A percentile compares a stretch with the other conserved stretches of the same genome.
These are phyloP conservation scores for Diatrype stigma DNA, from an alignment of 2,329 filamentous ascomycete species.

Conservation along the genomic window DNA sequence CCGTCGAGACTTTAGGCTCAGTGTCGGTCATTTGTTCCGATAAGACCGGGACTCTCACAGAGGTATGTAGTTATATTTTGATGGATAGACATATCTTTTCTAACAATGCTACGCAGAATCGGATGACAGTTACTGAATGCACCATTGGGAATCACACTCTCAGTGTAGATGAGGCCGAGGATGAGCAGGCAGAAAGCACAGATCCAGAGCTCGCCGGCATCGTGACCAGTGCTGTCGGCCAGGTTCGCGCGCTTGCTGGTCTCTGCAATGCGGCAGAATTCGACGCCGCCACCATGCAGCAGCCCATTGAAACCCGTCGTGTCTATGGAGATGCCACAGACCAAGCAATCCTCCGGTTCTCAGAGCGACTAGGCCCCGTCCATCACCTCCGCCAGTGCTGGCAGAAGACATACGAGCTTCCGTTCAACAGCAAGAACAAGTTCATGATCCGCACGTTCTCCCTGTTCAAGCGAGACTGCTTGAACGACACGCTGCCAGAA, in stretches of 20 bases:
- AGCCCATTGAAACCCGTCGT: conserved; percentile 57
- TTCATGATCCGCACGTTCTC: conserved; percentile 67
- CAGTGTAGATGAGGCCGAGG: conserved; percentile 47
- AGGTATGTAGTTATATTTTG: conserved; percentile 29
- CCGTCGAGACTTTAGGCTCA: conserved; percentile 69
- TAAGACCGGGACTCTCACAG: conserved; percentile 69
- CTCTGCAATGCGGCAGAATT: conserved; percentile 76
- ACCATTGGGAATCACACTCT: conserved; percentile 50
- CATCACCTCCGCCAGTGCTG: conserved; percentile 57
- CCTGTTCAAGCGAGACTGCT: conserved; percentile 33
- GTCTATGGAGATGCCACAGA: conserved; percentile 76
- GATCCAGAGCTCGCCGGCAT: conserved; percentile 20
- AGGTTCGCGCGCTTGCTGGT: conserved; percentile 58
- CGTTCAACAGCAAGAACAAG: conserved; percentile 82
- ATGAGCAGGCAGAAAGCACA: conserved; percentile 29
- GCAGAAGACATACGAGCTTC: conserved; percentile 62
- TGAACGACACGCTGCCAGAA: conserved; percentile 33
- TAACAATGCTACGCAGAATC: conserved; percentile 46
- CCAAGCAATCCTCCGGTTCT: conserved; percentile 67
- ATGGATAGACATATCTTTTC: conserved; percentile 1
- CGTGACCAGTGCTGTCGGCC: conserved; percentile 43
- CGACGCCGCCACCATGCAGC: conserved; percentile 57
- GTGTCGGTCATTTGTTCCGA: conserved; percentile 74
- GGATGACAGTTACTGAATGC: conserved; percentile 70
- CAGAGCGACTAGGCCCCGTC: conserved; percentile 60